Conservation (phyloP, 2,329 filamentous ascomycete species). For the Scytalidium lignicola region DNA sequence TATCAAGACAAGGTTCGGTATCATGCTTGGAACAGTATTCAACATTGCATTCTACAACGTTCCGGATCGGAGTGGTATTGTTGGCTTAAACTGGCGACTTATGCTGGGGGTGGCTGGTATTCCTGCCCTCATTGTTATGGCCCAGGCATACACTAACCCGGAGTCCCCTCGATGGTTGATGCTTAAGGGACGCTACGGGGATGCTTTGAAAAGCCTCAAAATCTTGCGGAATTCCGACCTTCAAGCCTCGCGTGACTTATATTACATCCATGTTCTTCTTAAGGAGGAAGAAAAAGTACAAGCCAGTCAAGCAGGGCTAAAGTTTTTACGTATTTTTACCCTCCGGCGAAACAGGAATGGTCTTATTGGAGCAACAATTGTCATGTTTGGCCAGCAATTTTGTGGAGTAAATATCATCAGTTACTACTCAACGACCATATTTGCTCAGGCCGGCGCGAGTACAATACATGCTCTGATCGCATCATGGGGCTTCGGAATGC, state of each 20-base stretch:
- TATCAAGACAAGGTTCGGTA: neutral
- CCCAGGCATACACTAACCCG: slow-evolving; percentile 35
- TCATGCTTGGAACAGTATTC: slow-evolving; percentile 38
- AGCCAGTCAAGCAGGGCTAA: too few relatives aligned
- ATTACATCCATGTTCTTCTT: slow-evolving; percentile 53
- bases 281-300: slow-evolving; percentile 25
- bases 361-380: too few relatives aligned
- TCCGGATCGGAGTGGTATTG: slow-evolving; percentile 30
- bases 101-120: slow-evolving; percentile 58
- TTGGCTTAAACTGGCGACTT: slow-evolving; percentile 43
- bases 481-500: slow-evolving; percentile 57
- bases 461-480: slow-evolving; percentile 48
- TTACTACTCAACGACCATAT: slow-evolving; percentile 58
- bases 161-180: slow-evolving; percentile 59
- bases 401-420: slow-evolving; percentile 49
- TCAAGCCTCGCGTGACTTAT: slow-evolving; percentile 58
- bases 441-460: slow-evolving; percentile 47
- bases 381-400: slow-evolving; percentile 21
- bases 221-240: slow-evolving; percentile 52
- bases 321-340: too few relatives aligned
- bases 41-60: slow-evolving; percentile 53
- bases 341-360: too few relatives aligned
- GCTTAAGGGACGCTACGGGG: slow-evolving; percentile 38
- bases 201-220: slow-evolving; percentile 52
- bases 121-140: slow-evolving; percentile 55